Evolutionary conservation across 306 rosid genomes (phyloP), one percentile per base, ranked within the genome.

Genomic region (Argentina anserina): DNA sequence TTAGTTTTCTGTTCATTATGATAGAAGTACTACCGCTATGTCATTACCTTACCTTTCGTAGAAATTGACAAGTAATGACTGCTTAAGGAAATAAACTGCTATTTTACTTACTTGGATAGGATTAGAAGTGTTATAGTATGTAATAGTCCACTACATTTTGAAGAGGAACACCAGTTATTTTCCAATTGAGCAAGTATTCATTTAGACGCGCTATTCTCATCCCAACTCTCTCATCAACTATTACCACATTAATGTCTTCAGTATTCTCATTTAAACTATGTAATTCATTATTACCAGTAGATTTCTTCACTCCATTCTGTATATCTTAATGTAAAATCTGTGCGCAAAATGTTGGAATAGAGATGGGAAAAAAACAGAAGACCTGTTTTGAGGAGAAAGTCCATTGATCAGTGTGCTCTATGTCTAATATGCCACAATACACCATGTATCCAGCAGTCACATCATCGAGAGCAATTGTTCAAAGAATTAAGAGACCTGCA

Each of bases 361-460:
- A 59, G 21, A 29, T n/a, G n/a, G n/a, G 9, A n/a, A 21, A 28
- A 3, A 6, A 14, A 56, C 2, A 40, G 2, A 14, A 14, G 10
- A 28, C 65, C 39, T 14, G 5, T 29, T 5, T 28, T 3, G 17
- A 73, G 71, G 39, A 70, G 56, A 77, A 70, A 72, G 78, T 86
- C 39, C 29, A 42, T 69, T 89, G n/a, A 74, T 83, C 81, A 11
- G 83, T 29, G 81, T 86, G 86, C 70, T 70, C 69, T 72, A 86
- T 86, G 83, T 61, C 90, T 89, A 78, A 90, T 78, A 84, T 85
- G 84, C 96, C 96, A 86, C 91, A 78, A 90, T 78, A 84, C 86
- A 86, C 96, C 96, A 86, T 31, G 52, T 92, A 90, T 70, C 90
- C 90, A 5, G 79, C 74, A 70, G 87, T 86, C 64, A 84, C 69